Percentiles rank a stretch among this genome's conserved stretches.
Conservation (phyloP, 345 rosid species). For the thale cress (Arabidopsis thaliana) region TAIR10.1 NC_003074.8:21790501-21791000, state of each 20-base stretch:
- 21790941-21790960: slow-evolving; percentile 77
- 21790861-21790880: slow-evolving; percentile 92
- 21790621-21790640: slow-evolving; percentile 74
- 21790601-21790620: slow-evolving; percentile 82
- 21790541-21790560: slow-evolving; percentile 54
- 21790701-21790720: slow-evolving; percentile 91
- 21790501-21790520: slow-evolving; percentile 80
- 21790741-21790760: not conserved
- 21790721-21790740: slow-evolving; percentile 56
- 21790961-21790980: slow-evolving; percentile 92
- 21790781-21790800: not conserved
- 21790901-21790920: slow-evolving; percentile 72
- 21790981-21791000: slow-evolving; percentile 90
- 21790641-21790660: slow-evolving; percentile 74
- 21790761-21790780: slow-evolving; percentile 9
- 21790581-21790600: slow-evolving; percentile 61
- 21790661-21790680: slow-evolving; percentile 89
- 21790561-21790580: slow-evolving; percentile 43
- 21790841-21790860: slow-evolving; percentile 90
- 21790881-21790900: slow-evolving; percentile 87
- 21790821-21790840: slow-evolving; percentile 45
- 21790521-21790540: slow-evolving; percentile 71
- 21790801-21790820: not conserved
- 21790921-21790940: slow-evolving; percentile 86
- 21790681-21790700: slow-evolving; percentile 80